Evolutionary conservation across 2,329 filamentous ascomycete genomes (phyloP).

Genomic region (Talaromyces sp.): DNA sequence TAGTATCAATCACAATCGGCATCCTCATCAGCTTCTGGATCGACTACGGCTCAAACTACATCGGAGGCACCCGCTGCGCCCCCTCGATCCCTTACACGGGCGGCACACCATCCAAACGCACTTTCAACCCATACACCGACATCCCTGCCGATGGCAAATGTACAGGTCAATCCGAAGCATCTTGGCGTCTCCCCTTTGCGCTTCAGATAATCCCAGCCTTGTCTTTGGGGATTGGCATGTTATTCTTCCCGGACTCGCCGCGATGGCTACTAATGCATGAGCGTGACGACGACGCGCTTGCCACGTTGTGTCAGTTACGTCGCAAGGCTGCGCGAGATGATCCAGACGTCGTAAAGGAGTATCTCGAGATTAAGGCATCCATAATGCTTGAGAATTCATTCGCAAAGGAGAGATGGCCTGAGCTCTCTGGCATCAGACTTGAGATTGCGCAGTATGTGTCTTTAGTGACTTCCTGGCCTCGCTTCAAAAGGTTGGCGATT

Average conservation of each 20-base stretch:
- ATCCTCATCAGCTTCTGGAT: constrained; percentile 40
- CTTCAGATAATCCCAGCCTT: constrained; percentile 46
- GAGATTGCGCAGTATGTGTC: constrained; percentile 36
- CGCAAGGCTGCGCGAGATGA: constrained; percentile 44
- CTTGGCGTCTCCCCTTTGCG: constrained; percentile 48
- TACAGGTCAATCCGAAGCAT: constrained; percentile 47
- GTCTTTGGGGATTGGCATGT: constrained; percentile 38
- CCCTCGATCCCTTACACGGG: constrained; percentile 48
- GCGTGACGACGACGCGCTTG: constrained; percentile 49
- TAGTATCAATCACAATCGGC: constrained; percentile 45
- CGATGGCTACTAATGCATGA: constrained; percentile 52
- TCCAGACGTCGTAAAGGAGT: constrained; percentile 49
- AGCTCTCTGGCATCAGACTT: constrained; percentile 28
- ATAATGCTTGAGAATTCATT: constrained; percentile 37
- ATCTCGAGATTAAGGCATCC: constrained; percentile 49
- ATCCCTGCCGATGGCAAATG: constrained; percentile 46
- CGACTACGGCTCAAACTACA: constrained; percentile 47
- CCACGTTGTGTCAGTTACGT: constrained; percentile 48
- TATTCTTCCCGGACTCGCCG: constrained; percentile 56
- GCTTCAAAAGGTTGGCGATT: constrained; percentile 38
- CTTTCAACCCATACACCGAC: constrained; percentile 43
- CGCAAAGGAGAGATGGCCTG: constrained; percentile 29
- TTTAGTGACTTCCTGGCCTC: constrained; percentile 34
- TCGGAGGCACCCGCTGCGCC: constrained; percentile 46
- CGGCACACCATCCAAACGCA: constrained; percentile 35